These are phyloP conservation scores for Psilocybe cubensis DNA, from an alignment of 768 basidiomycete genomes.

Conservation along the genomic window DNA sequence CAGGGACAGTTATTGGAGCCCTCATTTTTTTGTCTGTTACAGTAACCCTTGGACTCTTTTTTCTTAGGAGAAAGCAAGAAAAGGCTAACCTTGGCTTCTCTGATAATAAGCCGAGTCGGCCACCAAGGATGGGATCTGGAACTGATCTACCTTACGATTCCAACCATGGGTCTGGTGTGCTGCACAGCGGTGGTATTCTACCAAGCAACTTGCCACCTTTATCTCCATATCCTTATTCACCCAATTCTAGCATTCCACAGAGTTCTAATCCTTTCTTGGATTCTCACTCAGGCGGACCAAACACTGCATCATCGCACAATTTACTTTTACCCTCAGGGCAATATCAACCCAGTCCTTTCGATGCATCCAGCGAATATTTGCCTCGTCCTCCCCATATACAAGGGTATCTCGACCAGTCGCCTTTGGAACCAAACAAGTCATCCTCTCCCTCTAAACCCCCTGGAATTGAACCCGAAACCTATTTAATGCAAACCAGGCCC, in stretches of 20 bases:
- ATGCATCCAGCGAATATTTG: slow-evolving; percentile 3
- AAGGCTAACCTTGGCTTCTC: slow-evolving; percentile 10
- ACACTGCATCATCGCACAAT: slow-evolving; percentile 10
- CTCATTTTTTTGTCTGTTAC: slow-evolving; percentile 56
- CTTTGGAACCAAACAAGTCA: slow-evolving; percentile 26
- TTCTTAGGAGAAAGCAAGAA: slow-evolving; percentile 39
- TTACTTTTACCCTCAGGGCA: slow-evolving; percentile 11
- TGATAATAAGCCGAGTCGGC: slow-evolving; percentile 16
- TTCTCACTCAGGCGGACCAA: not conserved
- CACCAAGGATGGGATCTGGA: slow-evolving; percentile 35
- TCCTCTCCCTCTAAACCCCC: slow-evolving; percentile 17
- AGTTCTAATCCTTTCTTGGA: slow-evolving; percentile 33
- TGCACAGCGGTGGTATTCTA: slow-evolving; percentile 18
- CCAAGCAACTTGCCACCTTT: not conserved
- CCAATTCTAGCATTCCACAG: slow-evolving; percentile 11
- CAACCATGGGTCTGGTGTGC: slow-evolving; percentile 7
- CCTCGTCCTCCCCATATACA: slow-evolving; percentile 1
- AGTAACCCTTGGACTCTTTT: slow-evolving; percentile 55
- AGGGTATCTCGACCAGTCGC: not conserved
- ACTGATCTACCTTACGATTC: slow-evolving; percentile 45
- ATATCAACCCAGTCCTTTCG: slow-evolving; percentile 24
- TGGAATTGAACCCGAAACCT: slow-evolving; percentile 9
- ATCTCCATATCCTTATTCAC: slow-evolving; percentile 29
- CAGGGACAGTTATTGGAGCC: slow-evolving; percentile 55
- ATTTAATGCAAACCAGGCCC: slow-evolving; percentile 1